Base-by-base conservation (phyloP, 2,329 filamentous ascomycete genomes). In the Amphichorda felina region DNA sequence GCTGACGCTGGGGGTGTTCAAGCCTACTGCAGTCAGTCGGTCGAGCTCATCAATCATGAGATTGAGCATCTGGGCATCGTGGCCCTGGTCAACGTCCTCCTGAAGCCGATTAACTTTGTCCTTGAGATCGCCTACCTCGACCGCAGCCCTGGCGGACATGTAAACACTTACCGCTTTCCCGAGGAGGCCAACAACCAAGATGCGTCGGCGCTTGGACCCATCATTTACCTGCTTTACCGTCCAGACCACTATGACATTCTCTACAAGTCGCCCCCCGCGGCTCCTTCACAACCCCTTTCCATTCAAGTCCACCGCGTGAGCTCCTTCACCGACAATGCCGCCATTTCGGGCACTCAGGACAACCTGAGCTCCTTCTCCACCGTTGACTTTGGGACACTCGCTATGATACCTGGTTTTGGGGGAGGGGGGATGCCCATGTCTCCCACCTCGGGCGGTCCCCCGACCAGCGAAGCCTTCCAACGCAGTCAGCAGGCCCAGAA, bases 241-340 rank as follows among this genome's bases (percentile, higher is more conserved):
- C 93, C 64, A 29, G 86, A 85, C 40, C 91, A 96, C 59, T 98
- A 96, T 57, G 91, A 96, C 56, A 79, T 98, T 41, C 70, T 96
- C 24, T 98, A 98, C 64, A 79, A 75, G 52, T 63, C 68, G 37
- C 48, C 39, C 2, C 36, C 40, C 49, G 34, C 30, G 43, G 38
- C 40, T 50, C 50, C 34, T 42, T 22, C 33, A 10, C 22, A 36
- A 14, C 24, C 22, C 4, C 30, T 49, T 9, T 46, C 56, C 17
- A 39, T 78, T 30, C 70, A 74, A 43, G 68, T 80, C 31, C 63
- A 75, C 45, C 61, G 70, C 17, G 69, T 66, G 8, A 54, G 58
- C 11, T 54, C 56, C 3, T 63, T 74, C 39, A 57, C 60, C 4
- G 62, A 68, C 33, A 59, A 63, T 27, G 60, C 64, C 26, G 48